A percentile compares a stretch with the other conserved stretches of the same genome.
Conservation (phyloP, 202 grass and related monocot genomes). For the Schoenoplectus tabernaemontani region DNA sequence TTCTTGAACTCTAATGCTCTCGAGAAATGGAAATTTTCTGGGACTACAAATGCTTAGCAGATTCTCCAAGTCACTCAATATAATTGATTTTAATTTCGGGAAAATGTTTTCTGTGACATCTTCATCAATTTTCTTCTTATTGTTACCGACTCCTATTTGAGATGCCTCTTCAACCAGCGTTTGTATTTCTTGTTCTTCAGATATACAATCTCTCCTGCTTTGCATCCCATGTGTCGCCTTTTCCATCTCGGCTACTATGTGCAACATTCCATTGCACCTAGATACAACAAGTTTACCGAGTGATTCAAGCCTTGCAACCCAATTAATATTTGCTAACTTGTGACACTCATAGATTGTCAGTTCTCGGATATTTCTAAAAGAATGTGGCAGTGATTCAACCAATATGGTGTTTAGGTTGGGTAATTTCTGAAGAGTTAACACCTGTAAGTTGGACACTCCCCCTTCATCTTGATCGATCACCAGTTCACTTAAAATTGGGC, state of each 20-base stretch:
- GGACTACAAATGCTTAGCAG: conserved; percentile 37
- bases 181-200: conserved; percentile 21
- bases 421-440: conserved; percentile 40
- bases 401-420: conserved; percentile 36
- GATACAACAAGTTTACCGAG: conserved; percentile 53
- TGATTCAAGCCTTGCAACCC: conserved; percentile 45
- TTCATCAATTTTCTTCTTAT: not conserved
- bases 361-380: conserved; percentile 40
- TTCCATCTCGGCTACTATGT: conserved; percentile 31
- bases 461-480: conserved; percentile 20
- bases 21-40: conserved; percentile 41
- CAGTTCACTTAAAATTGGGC: conserved; percentile 38
- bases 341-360: conserved; percentile 43
- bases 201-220: not conserved
- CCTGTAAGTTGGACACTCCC: conserved; percentile 26
- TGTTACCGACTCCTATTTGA: not conserved
- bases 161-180: not conserved
- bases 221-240: not conserved
- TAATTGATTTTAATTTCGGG: conserved; percentile 36
- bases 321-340: conserved; percentile 41
- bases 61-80: conserved; percentile 34
- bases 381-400: conserved; percentile 26
- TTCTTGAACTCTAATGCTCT: conserved; percentile 48
- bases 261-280: conserved; percentile 35
- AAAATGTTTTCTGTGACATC: not conserved